phyloP scores from a whole-genome alignment of 75 land plant species.

The Isoetes taiwanensis region DNA sequence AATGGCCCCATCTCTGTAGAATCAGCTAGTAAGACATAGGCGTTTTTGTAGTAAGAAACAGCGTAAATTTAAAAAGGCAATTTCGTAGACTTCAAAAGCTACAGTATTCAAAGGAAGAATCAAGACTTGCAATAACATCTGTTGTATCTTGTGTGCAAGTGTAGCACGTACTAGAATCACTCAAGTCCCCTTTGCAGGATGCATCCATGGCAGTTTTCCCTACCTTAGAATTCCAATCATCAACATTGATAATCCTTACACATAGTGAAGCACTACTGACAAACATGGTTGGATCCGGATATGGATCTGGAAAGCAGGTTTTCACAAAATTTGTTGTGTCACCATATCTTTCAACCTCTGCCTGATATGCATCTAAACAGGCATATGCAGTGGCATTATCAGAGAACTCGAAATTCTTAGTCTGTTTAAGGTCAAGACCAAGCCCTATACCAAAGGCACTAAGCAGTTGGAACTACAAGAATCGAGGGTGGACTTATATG shows the following conservation, averaged over 20 bases:
- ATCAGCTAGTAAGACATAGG: no score
- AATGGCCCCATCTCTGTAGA: no score
- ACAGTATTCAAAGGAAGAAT: no score
- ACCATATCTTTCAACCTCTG: constrained; percentile 4
- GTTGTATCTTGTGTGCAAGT: constrained; percentile 34
- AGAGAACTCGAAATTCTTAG: constrained; percentile 43
- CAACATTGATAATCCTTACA: constrained; percentile 28
- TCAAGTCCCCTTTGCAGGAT: constrained; percentile 40
- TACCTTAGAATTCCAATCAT: constrained; percentile 27
- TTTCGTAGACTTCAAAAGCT: no score
- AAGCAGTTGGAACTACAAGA: no score
- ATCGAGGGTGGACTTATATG: no score
- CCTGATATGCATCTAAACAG: constrained; percentile 33
- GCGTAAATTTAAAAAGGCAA: no score
- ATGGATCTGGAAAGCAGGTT: constrained; percentile 18
- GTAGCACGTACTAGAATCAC: constrained; percentile 26
- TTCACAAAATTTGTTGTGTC: constrained; percentile 3
- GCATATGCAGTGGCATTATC: constrained; percentile 29
- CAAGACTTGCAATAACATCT: no score
- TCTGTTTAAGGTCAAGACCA: constrained; percentile 34
- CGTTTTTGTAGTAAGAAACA: no score
- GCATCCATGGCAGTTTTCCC: constrained; percentile 20
- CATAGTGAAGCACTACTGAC: constrained; percentile 32
- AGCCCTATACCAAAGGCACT: constrained; percentile 37
- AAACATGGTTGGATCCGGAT: constrained; percentile 12